Base-by-base conservation (phyloP, 2,329 filamentous ascomycete genomes). In the Calonectria montana region DNA sequence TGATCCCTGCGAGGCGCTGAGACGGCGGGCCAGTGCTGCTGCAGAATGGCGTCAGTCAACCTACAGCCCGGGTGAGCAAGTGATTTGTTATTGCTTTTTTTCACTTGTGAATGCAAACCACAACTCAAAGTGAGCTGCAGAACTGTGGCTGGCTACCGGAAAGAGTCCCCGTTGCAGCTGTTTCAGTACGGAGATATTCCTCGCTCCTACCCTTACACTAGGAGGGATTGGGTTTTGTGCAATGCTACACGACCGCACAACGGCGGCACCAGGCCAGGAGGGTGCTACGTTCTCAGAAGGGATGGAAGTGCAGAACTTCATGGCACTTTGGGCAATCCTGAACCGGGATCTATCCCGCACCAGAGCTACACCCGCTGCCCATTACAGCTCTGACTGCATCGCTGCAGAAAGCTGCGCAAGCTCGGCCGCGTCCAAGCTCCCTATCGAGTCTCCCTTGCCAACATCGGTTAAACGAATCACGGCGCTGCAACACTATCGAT, bases 371-470 rank as follows among this genome's bases (percentile, higher is more conserved):
- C 43, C 27, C 18, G 45, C 31, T 45, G 43, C 45, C 55, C 18
- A 62, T 63, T 45, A 25, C 39, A 61, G 48, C 39, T n/a, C n/a
- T 29, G 27, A 59, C 62, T 69, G 71, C 69, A 72, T 70, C 61
- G 67, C 65, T 68, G 70, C 72, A 69, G 70, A 64, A 74, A 74
- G 73, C 70, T 76, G 67, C 73, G 77, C 77, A 74, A 78, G 74
- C 69, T 72, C 59, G 67, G 76, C 15, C 76, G 74, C 69, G 71
- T 77, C 69, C 45, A 72, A 57, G 59, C 67, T 71, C 48, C 71
- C 37, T 59, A 73, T 76, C 71, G 67, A 73, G 69, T 13, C 39
- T 53, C 31, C 25, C 72, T 39, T 48, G 68, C n/a, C 63, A 50
- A 45, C 63, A 25, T 53, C 48, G 50, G 48, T 39, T 43, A 50